Percentiles rank a stretch among this genome's conserved stretches.
Conservation (phyloP, 352 stramenopile genomes). For the Phytopythium litorale region DNA sequence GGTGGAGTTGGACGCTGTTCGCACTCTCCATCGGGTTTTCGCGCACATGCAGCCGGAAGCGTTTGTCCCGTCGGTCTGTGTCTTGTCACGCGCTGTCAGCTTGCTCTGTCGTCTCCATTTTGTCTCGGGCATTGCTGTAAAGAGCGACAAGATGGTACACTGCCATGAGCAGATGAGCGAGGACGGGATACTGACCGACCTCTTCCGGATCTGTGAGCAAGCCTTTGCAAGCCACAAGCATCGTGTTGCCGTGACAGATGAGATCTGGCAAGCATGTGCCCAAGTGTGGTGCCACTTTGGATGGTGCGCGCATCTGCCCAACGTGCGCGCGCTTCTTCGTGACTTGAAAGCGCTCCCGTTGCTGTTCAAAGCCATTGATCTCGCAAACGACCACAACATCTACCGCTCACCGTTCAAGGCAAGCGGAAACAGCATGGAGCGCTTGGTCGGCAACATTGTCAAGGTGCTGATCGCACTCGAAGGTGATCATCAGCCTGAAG, state of each 20-base stretch:
- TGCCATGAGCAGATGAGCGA: conserved; percentile 12
- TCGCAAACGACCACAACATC: conserved; percentile 25
- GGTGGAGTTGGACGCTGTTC: conserved; percentile 16
- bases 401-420: conserved; percentile 7
- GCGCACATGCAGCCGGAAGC: conserved; percentile 5
- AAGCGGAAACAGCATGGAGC: conserved; percentile 24
- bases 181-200: conserved; percentile 16
- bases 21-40: conserved; percentile 20
- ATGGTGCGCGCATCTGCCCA: conserved; percentile 35
- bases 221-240: conserved; percentile 17
- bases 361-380: conserved; percentile 36
- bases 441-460: conserved; percentile 59
- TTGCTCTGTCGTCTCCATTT: conserved; percentile 62
- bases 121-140: conserved; percentile 3
- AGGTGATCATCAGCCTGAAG: conserved; percentile 10
- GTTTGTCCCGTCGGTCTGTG: conserved; percentile 20
- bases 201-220: conserved; percentile 27
- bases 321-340: conserved; percentile 32
- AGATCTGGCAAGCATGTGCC: conserved; percentile 53
- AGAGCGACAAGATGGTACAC: neutral
- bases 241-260: conserved; percentile 10
- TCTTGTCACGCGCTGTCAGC: conserved; percentile 39
- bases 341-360: conserved; percentile 24
- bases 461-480: conserved; percentile 65
- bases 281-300: conserved; percentile 76